These are phyloP conservation scores for Ramaria sp. DNA, from an alignment of 768 basidiomycete species.

Conservation along the genomic window DNA sequence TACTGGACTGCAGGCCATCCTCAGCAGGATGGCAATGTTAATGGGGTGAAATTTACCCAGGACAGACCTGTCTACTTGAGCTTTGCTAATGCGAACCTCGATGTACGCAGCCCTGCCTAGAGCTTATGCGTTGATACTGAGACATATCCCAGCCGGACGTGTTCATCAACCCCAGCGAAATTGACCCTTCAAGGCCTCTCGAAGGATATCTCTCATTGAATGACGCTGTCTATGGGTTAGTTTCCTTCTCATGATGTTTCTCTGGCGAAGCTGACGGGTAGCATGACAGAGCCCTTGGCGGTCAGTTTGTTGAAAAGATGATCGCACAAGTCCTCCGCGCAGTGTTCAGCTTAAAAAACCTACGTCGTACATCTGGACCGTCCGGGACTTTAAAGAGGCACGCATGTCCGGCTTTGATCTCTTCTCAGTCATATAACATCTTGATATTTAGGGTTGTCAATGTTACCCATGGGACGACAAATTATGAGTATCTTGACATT, in stretches of 20 bases:
- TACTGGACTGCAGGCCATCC: slow-evolving; percentile 30
- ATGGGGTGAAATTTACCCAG: slow-evolving; percentile 31
- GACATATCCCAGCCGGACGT: slow-evolving; percentile 31
- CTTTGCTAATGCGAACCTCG: slow-evolving; percentile 41
- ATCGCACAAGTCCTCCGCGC: slow-evolving; percentile 54
- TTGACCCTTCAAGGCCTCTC: slow-evolving; percentile 36
- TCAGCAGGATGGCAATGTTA: slow-evolving; percentile 33
- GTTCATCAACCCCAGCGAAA: slow-evolving; percentile 36
- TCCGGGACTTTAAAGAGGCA: slow-evolving; percentile 55
- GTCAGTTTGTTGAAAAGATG: slow-evolving; percentile 45
- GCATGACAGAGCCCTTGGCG: slow-evolving; percentile 29
- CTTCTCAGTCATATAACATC: background rate
- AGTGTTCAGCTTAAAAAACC: slow-evolving; percentile 44
- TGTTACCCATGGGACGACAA: slow-evolving; percentile 35
- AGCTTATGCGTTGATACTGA: background rate
- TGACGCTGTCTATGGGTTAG: slow-evolving; percentile 8
- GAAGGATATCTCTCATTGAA: slow-evolving; percentile 33
- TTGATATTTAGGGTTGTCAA: slow-evolving; percentile 11
- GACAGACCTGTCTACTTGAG: slow-evolving; percentile 54
- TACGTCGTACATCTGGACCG: slow-evolving; percentile 57
- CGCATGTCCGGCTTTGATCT: background rate
- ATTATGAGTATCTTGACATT: slow-evolving; percentile 45
- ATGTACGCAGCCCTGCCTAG: slow-evolving; percentile 32
- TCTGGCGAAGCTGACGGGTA: background rate
- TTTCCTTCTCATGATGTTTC: slow-evolving; percentile 20